These are phyloP conservation scores for Tolypocladium ovalisporum DNA, from an alignment of 2,329 filamentous ascomycete species.

Conservation along the genomic window DNA sequence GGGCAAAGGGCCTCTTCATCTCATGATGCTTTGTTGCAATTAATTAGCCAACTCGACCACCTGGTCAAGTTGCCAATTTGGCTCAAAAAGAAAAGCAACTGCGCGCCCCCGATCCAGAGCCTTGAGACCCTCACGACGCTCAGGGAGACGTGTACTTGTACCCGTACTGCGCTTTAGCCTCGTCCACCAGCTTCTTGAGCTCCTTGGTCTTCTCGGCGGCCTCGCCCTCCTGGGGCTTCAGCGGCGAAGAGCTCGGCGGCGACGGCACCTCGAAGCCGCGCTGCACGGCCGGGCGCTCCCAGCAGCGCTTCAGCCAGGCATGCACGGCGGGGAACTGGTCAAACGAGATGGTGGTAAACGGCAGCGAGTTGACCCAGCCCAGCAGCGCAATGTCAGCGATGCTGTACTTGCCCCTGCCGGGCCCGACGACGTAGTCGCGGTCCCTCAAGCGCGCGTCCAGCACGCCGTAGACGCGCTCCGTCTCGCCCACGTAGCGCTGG, in stretches of 20 bases:
- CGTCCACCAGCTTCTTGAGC: constrained; percentile 20
- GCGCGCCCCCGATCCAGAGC: not conserved
- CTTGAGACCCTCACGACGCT: not conserved
- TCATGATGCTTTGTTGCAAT: not conserved
- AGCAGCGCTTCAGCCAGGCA: constrained; percentile 62
- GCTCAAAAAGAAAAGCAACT: not conserved
- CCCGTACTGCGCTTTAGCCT: constrained; percentile 33
- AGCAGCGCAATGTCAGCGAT: constrained; percentile 64
- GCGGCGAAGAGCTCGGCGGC: constrained; percentile 26
- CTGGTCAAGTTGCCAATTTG: not conserved
- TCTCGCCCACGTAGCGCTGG: constrained; percentile 67
- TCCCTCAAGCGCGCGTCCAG: constrained; percentile 52
- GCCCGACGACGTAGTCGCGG: constrained; percentile 43
- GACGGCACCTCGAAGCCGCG: constrained; percentile 62
- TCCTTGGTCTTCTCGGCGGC: constrained; percentile 13
- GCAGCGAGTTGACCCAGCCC: constrained; percentile 49
- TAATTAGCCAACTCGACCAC: not conserved
- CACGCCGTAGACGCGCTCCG: constrained; percentile 61
- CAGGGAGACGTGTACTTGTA: constrained; percentile 36
- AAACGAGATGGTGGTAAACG: constrained; percentile 23
- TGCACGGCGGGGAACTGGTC: constrained; percentile 61
- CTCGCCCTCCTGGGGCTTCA: constrained; percentile 8
- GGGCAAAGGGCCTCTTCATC: not conserved
- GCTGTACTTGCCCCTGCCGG: constrained; percentile 42
- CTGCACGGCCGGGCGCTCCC: constrained; percentile 56